Evolutionary conservation across 192 early-diverging fungal species (phyloP).

Genomic region (Gryganskiella cystojenkinii): DNA sequence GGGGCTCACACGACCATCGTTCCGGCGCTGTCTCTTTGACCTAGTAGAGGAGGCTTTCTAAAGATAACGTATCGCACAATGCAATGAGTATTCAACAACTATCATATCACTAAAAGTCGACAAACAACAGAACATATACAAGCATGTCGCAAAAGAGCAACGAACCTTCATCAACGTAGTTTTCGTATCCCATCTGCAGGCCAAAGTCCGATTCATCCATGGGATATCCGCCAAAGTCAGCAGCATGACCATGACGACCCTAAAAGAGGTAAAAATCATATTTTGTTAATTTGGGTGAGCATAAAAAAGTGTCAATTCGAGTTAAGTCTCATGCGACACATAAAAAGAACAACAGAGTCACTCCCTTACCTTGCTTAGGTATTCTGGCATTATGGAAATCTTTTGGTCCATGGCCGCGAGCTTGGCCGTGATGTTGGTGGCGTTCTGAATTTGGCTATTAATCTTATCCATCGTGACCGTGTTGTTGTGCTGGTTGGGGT

Average conservation of each 20-base stretch:
- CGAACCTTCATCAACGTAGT: constrained; percentile 48
- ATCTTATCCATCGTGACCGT: constrained; percentile 56
- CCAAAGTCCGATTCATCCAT: constrained; percentile 44
- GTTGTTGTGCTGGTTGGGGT: constrained; percentile 59
- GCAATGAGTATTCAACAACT: background rate
- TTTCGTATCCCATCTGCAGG: constrained; percentile 38
- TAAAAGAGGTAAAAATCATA: background rate
- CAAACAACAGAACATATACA: background rate
- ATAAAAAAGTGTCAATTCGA: background rate
- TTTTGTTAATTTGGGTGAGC: too few relatives aligned
- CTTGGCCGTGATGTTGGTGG: constrained; percentile 34
- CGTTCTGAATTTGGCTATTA: constrained; percentile 57
- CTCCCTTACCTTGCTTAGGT: constrained; percentile 30
- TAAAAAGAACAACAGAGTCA: background rate
- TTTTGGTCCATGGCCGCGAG: constrained; percentile 41
- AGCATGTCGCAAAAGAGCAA: background rate
- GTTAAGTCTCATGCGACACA: background rate
- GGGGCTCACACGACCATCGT: background rate
- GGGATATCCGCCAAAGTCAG: constrained; percentile 14
- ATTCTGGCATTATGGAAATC: constrained; percentile 39
- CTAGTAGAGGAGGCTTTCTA: constrained; percentile 50
- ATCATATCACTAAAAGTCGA: background rate
- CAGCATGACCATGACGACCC: constrained; percentile 13
- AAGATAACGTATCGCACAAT: constrained; percentile 5
- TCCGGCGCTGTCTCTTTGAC: constrained; percentile 14